Percentiles rank a stretch among this genome's conserved stretches.
Conservation (phyloP, 148 eudicot species). For the Rhododendron molle region DNA sequence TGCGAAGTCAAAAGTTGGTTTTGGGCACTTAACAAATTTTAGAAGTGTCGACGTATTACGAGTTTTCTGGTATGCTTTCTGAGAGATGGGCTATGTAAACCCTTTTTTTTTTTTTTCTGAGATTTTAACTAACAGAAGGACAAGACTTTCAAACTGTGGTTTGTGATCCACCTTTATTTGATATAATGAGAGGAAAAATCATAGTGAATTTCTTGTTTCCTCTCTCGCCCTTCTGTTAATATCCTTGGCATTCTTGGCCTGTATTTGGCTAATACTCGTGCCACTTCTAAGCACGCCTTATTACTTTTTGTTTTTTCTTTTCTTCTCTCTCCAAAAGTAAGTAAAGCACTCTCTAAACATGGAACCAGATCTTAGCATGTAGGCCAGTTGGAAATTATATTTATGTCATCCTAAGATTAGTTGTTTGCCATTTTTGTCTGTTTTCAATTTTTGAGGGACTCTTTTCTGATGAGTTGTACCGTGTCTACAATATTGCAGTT, state of each 20-base stretch:
- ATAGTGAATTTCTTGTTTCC: neutral
- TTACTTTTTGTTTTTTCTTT: neutral
- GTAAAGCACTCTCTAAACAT: neutral
- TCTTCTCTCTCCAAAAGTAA: neutral
- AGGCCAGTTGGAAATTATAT: neutral
- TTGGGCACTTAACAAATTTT: neutral
- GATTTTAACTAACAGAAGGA: neutral
- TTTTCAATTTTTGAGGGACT: neutral
- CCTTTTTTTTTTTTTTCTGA: neutral
- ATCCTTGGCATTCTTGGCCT: conserved; percentile 1
- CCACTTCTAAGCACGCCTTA: neutral
- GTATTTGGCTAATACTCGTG: neutral
- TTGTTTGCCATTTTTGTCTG: neutral
- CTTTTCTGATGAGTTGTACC: conserved; percentile 2
- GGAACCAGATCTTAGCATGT: neutral
- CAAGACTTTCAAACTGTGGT: neutral
- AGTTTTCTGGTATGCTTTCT: neutral
- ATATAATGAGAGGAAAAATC: neutral
- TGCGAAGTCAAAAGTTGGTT: neutral
- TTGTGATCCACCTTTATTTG: neutral
- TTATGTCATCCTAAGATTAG: neutral
- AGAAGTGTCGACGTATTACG: neutral
- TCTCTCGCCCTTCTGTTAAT: neutral
- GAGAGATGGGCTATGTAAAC: neutral
- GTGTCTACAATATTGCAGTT: conserved; percentile 37